Evolutionary conservation across 2,329 filamentous ascomycete species (phyloP).

Genomic region (Penicillium olsonii): DNA sequence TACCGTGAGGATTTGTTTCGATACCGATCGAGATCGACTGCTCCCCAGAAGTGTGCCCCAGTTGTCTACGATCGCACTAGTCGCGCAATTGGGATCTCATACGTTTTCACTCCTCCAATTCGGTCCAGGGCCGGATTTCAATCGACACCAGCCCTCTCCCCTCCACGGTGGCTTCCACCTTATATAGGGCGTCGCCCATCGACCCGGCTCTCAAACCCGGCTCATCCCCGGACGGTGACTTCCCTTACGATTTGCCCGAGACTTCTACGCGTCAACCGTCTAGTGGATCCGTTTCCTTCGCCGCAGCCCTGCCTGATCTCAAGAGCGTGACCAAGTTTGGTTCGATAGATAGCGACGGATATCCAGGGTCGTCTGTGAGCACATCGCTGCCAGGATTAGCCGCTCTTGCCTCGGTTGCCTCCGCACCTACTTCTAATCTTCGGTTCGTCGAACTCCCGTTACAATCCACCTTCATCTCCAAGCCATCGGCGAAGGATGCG

Average conservation of each 20-base stretch:
- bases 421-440: slow-evolving; percentile 53
- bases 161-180: slow-evolving; percentile 61
- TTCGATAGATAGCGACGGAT: slow-evolving; percentile 28
- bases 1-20: background rate
- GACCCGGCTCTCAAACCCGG: slow-evolving; percentile 49
- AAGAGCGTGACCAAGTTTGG: slow-evolving; percentile 32
- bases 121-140: slow-evolving; percentile 38
- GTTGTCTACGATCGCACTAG: background rate
- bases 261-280: slow-evolving; percentile 50
- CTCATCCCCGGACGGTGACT: slow-evolving; percentile 45
- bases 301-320: slow-evolving; percentile 36
- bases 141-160: slow-evolving; percentile 48
- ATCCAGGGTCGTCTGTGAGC: slow-evolving; percentile 35
- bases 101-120: slow-evolving; percentile 22
- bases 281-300: slow-evolving; percentile 51
- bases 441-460: slow-evolving; percentile 45
- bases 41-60: background rate
- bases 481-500: background rate
- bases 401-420: slow-evolving; percentile 60
- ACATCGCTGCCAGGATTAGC: slow-evolving; percentile 59
- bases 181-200: slow-evolving; percentile 62
- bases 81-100: slow-evolving; percentile 4
- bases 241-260: slow-evolving; percentile 46
- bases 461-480: background rate
- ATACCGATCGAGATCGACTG: background rate